Evolutionary conservation across 1,284 basidiomycete genomes (phyloP), one percentile per base, ranked within the genome.

Genomic region (Marasmius fiardii): DNA sequence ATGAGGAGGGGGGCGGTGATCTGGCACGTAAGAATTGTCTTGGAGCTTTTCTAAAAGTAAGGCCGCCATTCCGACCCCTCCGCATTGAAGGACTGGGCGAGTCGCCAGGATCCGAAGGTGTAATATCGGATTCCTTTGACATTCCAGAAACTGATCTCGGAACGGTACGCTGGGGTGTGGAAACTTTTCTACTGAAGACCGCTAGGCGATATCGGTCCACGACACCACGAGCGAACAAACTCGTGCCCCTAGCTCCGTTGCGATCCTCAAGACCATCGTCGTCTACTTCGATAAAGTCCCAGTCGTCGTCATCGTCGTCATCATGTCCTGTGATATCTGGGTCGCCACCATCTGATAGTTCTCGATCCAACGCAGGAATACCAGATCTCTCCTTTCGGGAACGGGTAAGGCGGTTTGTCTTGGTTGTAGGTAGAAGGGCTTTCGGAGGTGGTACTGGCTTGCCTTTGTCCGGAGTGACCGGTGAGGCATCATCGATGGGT

Each of bases 241-340:
- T 92, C 33, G 82, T 83, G 5, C 82, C 88, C 65, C 85, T 85
- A 35, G 83, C 73, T 10, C 90, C 90, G 61, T 93, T 92, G 55
- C 82, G 77, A 58, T 93, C 90, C 65, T 92, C 88, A 3, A 14
- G 7, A 18, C 83, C 83, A 14, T 49, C 47, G 61, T 88, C 88
- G 14, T 73, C 83, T 57, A 82, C 81, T 63, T 93, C 91, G 56
- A 93, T 80, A 58, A 93, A 83, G 77, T 93, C 92, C 92, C 91
- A 93, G 58, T 93, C 91, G 51, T 90, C 88, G 53, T 90, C 88
- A 52, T 86, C 85, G 23, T 86, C 83, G 43, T 89, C 85, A 49
- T 83, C 83, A 44, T 81, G 76, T 62, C 81, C 79, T 39, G 65
- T 77, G 49, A 82, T 83, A 43, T 79, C 78, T 37, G 84, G 83